phyloP scores from a whole-genome alignment of 1,284 basidiomycete genomes.

The Macrocystidia cucumis region DNA sequence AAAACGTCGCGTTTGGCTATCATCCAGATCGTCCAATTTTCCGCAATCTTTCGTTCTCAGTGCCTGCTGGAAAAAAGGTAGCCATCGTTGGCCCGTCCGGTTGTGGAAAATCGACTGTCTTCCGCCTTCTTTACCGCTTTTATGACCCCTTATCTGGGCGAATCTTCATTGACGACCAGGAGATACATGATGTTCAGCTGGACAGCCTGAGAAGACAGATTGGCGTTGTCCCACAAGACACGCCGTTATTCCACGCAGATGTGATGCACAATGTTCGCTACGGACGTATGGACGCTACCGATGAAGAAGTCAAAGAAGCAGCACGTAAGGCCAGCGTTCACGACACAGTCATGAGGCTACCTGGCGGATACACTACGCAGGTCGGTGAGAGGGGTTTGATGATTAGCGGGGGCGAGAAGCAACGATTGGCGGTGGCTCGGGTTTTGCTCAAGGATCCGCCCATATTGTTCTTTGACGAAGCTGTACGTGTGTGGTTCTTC shows the following conservation, averaged over 20 bases:
- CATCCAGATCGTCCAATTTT: constrained; percentile 90
- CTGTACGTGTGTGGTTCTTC: constrained; percentile 44
- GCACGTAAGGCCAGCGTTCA: constrained; percentile 86
- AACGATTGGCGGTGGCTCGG: constrained; percentile 89
- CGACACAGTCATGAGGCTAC: constrained; percentile 71
- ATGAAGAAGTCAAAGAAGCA: constrained; percentile 83
- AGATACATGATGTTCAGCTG: constrained; percentile 71
- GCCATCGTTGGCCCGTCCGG: constrained; percentile 96
- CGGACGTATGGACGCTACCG: constrained; percentile 81
- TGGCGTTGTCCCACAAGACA: constrained; percentile 97
- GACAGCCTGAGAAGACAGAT: constrained; percentile 70
- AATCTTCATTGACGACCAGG: constrained; percentile 85
- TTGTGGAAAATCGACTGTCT: constrained; percentile 96
- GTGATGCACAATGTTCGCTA: constrained; percentile 95
- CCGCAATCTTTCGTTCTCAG: constrained; percentile 80
- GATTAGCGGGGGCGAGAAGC: constrained; percentile 98
- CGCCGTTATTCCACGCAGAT: constrained; percentile 93
- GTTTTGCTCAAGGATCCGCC: constrained; percentile 91
- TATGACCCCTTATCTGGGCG: constrained; percentile 80
- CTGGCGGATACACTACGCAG: constrained; percentile 83
- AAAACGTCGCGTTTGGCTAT: constrained; percentile 91
- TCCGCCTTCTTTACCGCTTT: constrained; percentile 92
- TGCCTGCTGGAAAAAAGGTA: constrained; percentile 93
- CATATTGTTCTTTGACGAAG: constrained; percentile 97
- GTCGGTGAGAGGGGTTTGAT: constrained; percentile 96